Base-by-base conservation (phyloP, 768 basidiomycete genomes). In the Phlegmacium glaucopus region DNA sequence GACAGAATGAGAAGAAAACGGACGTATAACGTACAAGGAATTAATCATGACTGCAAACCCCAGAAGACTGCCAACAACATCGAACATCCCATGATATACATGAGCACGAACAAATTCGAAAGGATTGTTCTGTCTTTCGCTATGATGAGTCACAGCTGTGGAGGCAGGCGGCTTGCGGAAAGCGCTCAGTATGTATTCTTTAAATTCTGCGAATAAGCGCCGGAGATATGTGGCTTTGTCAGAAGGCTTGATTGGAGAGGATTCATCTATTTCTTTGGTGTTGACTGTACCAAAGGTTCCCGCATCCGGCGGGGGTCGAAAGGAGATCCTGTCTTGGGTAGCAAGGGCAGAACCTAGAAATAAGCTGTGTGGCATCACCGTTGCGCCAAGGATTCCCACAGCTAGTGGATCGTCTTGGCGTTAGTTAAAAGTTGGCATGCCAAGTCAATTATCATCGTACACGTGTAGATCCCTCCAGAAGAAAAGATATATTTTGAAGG, bases 351-450 rank as follows among this genome's bases (percentile, higher is more conserved):
- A 91, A 5, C 93, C 94, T 12, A 96, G 74, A 71, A 89, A 93
- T n/a, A 96, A 72, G 49, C 85, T 86, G 63, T 94, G 93, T 0
- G 93, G 93, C 93, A 94, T 94, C 49, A 93, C 85, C 3, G 91
- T 96, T 1, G 91, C 90, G 26, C 87, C 85, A 1, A 88, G 59
- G 42, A 90, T 83, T 30, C 87, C 87, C 45, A 87, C 79, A 26
- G 83, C 82, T 83, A 50, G 35, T 49, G 27, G 18, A 39, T 38
- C 25, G 29, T 30, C 32, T 3, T 10, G 10, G n/a, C 6, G 11
- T 34, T 34, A 11, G 32, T n/a, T n/a, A 34, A 34, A 22, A 22
- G 22, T 5, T 34, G 32, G 10, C 11, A 10, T 34, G 32, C 32
- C 32, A 34, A 6, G 22, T 34, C 30, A 13, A 13, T 8, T 13